Evolutionary conservation across 2,329 filamentous ascomycete genomes (phyloP).

Genomic region (Colletotrichum orbiculare): DNA sequence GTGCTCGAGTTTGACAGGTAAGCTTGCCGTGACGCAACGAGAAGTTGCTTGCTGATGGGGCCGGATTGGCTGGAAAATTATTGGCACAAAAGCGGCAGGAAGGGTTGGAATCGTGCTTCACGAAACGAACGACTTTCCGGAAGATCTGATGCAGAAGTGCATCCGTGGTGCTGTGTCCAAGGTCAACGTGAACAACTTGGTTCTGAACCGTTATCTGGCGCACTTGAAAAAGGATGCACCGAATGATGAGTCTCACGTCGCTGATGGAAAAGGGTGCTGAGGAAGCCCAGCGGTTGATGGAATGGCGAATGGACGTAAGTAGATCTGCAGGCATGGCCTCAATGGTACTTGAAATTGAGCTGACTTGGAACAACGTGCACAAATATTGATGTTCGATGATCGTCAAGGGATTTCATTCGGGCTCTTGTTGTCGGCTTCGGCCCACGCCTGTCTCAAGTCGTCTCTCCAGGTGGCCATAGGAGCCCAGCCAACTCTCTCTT

Average conservation of each 20-base stretch:
- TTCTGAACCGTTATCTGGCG: constrained; percentile 57
- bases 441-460: constrained; percentile 47
- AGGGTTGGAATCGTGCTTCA: constrained; percentile 56
- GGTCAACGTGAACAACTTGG: constrained; percentile 67
- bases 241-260: constrained; percentile 47
- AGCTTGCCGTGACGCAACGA: neutral
- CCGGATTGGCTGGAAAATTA: constrained; percentile 6
- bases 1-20: constrained; percentile 65
- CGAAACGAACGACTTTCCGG: constrained; percentile 65
- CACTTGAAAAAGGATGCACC: constrained; percentile 53
- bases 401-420: constrained; percentile 4
- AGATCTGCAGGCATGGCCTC: constrained; percentile 57
- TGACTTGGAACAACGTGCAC: neutral
- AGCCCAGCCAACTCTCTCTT: constrained; percentile 50
- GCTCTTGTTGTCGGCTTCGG: constrained; percentile 37
- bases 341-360: neutral
- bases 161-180: constrained; percentile 64
- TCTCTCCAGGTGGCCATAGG: constrained; percentile 49
- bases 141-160: constrained; percentile 61
- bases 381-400: constrained; percentile 10
- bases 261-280: constrained; percentile 58
- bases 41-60: neutral
- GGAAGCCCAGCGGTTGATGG: constrained; percentile 53
- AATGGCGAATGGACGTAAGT: constrained; percentile 60
- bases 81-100: constrained; percentile 8